Base-by-base conservation (phyloP, 768 basidiomycete genomes). In the Lactarius tabidus region DNA sequence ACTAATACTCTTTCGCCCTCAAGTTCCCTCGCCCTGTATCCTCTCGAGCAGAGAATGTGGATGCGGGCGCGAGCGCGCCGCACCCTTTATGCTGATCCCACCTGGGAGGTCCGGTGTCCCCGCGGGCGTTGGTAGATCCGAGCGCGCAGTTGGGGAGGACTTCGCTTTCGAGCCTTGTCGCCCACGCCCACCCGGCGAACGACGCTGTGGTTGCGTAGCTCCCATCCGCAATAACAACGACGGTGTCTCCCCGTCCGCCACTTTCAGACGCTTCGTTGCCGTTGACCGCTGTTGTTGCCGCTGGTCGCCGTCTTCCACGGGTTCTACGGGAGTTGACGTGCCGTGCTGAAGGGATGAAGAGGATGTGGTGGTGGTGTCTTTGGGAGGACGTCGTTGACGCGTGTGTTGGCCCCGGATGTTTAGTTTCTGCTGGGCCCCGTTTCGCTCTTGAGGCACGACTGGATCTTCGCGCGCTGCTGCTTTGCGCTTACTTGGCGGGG, bases 71-170 rank as follows among this genome's bases (percentile, higher is more conserved):
- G 67, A 62, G 5, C 64, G 35, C 36, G 67, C 67, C 10, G 69
- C 67, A 2, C 69, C 67, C 43, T 68, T 70, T 52, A 69, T 68
- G 23, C 67, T 65, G 10, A 69, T 43, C 15, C 69, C 63, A 10
- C 55, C 29, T n/a, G 51, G 20, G 36, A 41, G 2, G 9, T 57
- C 39, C 17, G 56, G 39, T 1, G 52, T n/a, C 33, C 57, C 51
- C n/a, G 45, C 20, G 39, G 45, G n/a, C 17, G 45, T 28, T 14
- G 41, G 26, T 20, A 41, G 36, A 35, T 28, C 38, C 39, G 51
- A 62, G 51, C 23, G 55, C 8, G 28, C 26, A 0, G 56, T 39
- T 2, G 61, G 35, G 3, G 65, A 66, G 3, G 65, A 66, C n/a
- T 29, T 53, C 28, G 57, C 62, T n/a, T 58, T 66, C 12, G 39